These are phyloP conservation scores for Rhynchosporium graminicola DNA, from an alignment of 2,329 filamentous ascomycete species.

Conservation along the genomic window DNA sequence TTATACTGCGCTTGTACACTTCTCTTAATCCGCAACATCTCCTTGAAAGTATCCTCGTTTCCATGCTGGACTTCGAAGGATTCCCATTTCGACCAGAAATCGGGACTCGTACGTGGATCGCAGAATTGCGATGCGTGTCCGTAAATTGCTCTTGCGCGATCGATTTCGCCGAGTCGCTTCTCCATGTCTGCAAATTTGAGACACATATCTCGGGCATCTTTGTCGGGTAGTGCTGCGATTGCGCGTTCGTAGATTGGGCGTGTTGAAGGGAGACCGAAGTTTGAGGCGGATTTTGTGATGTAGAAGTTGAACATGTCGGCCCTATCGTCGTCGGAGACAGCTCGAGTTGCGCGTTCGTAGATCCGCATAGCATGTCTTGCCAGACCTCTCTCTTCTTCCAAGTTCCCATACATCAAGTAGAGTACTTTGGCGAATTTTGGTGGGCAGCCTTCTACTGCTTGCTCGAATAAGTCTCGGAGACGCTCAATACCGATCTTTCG, in stretches of 20 bases:
- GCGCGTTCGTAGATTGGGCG: constrained; percentile 95
- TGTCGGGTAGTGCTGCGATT: constrained; percentile 89
- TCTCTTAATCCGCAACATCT: constrained; percentile 97
- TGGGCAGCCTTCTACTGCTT: constrained; percentile 91
- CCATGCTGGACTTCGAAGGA: constrained; percentile 96
- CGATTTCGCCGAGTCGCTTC: constrained; percentile 86
- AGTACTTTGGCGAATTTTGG: constrained; percentile 94
- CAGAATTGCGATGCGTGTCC: constrained; percentile 97
- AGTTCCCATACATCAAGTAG: constrained; percentile 96
- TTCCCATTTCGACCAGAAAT: constrained; percentile 97
- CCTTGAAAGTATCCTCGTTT: constrained; percentile 99
- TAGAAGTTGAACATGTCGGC: constrained; percentile 99
- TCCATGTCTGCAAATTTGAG: constrained; percentile 99
- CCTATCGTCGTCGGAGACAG: constrained; percentile 90
- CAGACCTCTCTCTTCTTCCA: constrained; percentile 93
- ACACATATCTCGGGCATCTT: constrained; percentile 95
- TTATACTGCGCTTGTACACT: constrained; percentile 97
- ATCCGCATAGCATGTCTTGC: constrained; percentile 98
- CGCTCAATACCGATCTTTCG: constrained; percentile 95
- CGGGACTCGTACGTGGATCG: constrained; percentile 85
- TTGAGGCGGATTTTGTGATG: constrained; percentile 97
- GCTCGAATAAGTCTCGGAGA: constrained; percentile 92
- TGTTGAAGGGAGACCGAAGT: constrained; percentile 94
- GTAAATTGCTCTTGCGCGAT: constrained; percentile 92
- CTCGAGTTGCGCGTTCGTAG: constrained; percentile 93